Conservation (phyloP, 495 filamentous ascomycete genomes). For the Cenococcum geophilum region DNA sequence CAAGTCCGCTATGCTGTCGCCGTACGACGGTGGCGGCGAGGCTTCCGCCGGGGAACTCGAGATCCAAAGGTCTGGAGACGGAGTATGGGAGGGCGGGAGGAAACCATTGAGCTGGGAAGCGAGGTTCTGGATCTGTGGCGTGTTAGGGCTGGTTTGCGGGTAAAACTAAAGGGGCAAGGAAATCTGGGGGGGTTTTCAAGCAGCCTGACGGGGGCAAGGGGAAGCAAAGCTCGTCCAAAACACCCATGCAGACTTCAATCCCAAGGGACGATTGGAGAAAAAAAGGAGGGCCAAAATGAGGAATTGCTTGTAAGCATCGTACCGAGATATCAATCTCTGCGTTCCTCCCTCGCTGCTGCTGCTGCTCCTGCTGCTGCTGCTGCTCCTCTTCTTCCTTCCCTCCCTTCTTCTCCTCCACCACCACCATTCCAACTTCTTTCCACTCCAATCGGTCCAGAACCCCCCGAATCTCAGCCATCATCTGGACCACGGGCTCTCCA, state of each 20-base stretch:
- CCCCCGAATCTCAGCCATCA: slow-evolving; percentile 24
- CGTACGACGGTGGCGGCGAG: slow-evolving; percentile 31
- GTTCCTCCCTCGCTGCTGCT: background rate
- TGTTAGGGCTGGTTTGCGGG: slow-evolving; percentile 13
- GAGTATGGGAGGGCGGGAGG: slow-evolving; percentile 18
- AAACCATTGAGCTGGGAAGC: slow-evolving; percentile 16
- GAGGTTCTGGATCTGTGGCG: slow-evolving; percentile 23
- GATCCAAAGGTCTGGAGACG: slow-evolving; percentile 20
- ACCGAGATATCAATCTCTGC: slow-evolving; percentile 1
- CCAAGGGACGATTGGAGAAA: background rate
- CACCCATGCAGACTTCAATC: too few relatives aligned
- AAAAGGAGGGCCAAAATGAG: background rate
- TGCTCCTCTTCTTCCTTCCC: background rate
- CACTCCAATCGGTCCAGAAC: slow-evolving; percentile 21
- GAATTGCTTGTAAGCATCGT: background rate
- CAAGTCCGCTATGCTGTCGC: slow-evolving; percentile 31
- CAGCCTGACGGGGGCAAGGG: too few relatives aligned
- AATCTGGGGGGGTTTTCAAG: background rate
- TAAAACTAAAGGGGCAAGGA: background rate
- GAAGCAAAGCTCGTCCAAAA: too few relatives aligned
- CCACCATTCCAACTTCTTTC: background rate
- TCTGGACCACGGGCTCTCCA: slow-evolving; percentile 13
- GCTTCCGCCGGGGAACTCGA: slow-evolving; percentile 4
- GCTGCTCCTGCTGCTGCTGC: background rate
- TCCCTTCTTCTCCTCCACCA: too few relatives aligned